Evolutionary conservation across 2,329 filamentous ascomycete genomes (phyloP), one percentile per base, ranked within the genome.

Genomic region (Triangularia setosa): DNA sequence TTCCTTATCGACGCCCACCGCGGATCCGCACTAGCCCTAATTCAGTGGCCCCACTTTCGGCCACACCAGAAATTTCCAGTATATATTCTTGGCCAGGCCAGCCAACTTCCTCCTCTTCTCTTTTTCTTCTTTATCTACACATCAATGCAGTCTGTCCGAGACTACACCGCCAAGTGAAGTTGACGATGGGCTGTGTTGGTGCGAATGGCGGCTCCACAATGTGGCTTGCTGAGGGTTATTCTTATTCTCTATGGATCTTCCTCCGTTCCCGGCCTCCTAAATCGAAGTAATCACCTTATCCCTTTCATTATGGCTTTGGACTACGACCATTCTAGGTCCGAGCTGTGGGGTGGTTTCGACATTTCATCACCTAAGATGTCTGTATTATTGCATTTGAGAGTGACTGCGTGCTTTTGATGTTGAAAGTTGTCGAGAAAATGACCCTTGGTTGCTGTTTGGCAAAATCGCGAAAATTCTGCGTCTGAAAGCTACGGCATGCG

Each of bases 251-350:
- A 77, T 82, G 78, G 78, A 77, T 80, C 75, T 80, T 76, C 79
- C 78, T 81, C 80, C 80, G 80, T 82, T 82, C 80, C 80, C 80
- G 79, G 80, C 80, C 80, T 73, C 79, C 80, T 71, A 81, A 68
- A 82, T 69, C 65, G 76, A 79, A 70, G 73, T 77, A 76, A 78
- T 71, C 73, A 74, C 77, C 79, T 79, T 63, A 68, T 69, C 70
- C 69, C 65, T 79, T 76, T 78, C 79, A 62, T 66, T 79, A 61
- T 66, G 54, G 79, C 76, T 78, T 70, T 71, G 72, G 72, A 72
- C 70, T 71, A 67, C 72, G 69, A 68, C 68, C 48, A 72, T 69
- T 71, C 69, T 68, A 77, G 78, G 79, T 76, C 74, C 74, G 75
- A 75, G 78, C 79, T 80, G 80, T 82, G 80, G 79, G 80, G 78